phyloP scores from a whole-genome alignment of 1,284 basidiomycete genomes.

The Microbotryum violaceum region DNA sequence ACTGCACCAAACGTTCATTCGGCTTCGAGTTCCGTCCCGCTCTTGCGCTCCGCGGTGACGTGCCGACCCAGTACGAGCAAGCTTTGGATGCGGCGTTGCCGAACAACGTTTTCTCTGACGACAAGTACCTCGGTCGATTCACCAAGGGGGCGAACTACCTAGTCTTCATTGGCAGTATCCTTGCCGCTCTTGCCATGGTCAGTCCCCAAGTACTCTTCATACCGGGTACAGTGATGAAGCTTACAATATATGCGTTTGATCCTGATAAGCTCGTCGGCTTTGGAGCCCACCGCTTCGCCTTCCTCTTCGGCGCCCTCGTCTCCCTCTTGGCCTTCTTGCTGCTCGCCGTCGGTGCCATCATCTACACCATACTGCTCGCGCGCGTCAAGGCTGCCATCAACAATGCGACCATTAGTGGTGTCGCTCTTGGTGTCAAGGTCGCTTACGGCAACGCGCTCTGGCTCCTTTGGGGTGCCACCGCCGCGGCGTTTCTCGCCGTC shows the following conservation, averaged over 20 bases:
- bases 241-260: neutral
- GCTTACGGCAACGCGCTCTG: conserved; percentile 32
- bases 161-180: conserved; percentile 15
- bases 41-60: conserved; percentile 25
- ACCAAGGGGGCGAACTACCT: conserved; percentile 14
- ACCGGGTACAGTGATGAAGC: neutral
- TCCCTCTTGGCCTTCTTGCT: conserved; percentile 26
- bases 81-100: conserved; percentile 20
- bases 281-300: conserved; percentile 31
- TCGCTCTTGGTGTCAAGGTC: conserved; percentile 27
- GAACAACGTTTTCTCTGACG: conserved; percentile 20
- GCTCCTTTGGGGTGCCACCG: conserved; percentile 31
- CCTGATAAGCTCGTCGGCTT: conserved; percentile 28
- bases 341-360: conserved; percentile 25
- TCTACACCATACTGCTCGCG: conserved; percentile 28
- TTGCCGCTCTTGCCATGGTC: conserved; percentile 15
- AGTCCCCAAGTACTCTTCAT: conserved; percentile 1
- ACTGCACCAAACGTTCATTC: conserved; percentile 25
- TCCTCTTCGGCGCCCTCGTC: conserved; percentile 22
- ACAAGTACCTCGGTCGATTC: conserved; percentile 18
- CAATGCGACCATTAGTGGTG: conserved; percentile 10
- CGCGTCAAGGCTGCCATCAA: conserved; percentile 17
- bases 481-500: conserved; percentile 22
- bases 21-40: conserved; percentile 27
- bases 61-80: conserved; percentile 15